These are phyloP conservation scores for Dryas drummondii DNA, from an alignment of 306 rosid genomes.

Conservation along the genomic window DNA sequence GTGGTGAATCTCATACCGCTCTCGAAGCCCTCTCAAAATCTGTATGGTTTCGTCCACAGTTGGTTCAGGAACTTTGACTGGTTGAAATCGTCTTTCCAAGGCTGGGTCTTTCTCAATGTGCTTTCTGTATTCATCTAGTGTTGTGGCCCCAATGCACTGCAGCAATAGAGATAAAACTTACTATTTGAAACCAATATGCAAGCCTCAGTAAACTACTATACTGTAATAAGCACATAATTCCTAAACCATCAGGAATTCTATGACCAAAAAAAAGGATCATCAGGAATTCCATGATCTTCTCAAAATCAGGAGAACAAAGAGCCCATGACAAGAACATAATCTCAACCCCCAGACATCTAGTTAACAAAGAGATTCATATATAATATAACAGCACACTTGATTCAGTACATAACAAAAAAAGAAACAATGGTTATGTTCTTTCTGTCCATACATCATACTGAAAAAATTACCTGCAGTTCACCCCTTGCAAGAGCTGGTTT, in stretches of 20 bases:
- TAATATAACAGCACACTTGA: neutral
- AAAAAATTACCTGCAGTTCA: constrained; percentile 77
- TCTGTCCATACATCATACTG: neutral
- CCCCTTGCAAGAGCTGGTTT: constrained; percentile 98
- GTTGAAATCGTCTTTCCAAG: constrained; percentile 90
- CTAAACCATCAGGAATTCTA: neutral
- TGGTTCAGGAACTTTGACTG: constrained; percentile 95
- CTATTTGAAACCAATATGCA: neutral
- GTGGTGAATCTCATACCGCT: constrained; percentile 94
- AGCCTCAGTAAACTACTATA: constrained; percentile 1
- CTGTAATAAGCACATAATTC: neutral
- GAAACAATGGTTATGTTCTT: neutral
- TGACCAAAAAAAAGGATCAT: neutral
- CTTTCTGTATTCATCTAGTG: constrained; percentile 91
- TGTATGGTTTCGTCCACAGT: constrained; percentile 84
- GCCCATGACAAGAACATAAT: neutral
- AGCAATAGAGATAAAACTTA: constrained; percentile 28
- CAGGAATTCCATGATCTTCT: too few species aligned
- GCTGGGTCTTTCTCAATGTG: constrained; percentile 98
- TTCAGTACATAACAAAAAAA: constrained; percentile 1
- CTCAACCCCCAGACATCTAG: neutral
- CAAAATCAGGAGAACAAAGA: neutral
- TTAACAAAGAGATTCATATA: neutral
- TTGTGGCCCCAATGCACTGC: constrained; percentile 98
- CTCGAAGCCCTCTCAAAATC: constrained; percentile 86